Base-by-base conservation (phyloP, 192 early-diverging fungal genomes). In the Spinellus fusiger region DNA sequence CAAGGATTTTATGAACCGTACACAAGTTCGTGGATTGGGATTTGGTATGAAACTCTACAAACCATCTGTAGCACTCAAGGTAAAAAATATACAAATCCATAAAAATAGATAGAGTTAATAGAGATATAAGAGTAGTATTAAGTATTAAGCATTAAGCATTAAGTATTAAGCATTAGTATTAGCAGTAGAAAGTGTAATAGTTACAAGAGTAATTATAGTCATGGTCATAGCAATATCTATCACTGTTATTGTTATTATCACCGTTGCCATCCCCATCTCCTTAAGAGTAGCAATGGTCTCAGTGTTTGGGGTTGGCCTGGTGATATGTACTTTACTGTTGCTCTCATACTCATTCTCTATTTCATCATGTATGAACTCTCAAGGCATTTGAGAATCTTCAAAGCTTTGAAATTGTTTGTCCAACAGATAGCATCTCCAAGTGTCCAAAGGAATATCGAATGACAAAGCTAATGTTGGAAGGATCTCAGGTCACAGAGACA, bases 381-480 rank as follows among this genome's bases (percentile, higher is more conserved):
- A 57, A 88, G 83, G 90, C 90, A 10, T 92, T 93, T 70, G 93
- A 95, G 61, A 86, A 87, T 37, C 68, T 92, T 18, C 73, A 84
- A 15, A 73, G 76, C 23, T 70, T 89, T 56, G 89, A 91, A 69
- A 60, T 93, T 34, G 81, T 89, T 10, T 76, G 79, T 44, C 84
- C 84, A 0, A 68, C 71, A 25, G 83, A 82, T 12, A 61, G 71
- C 7, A 68, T 52, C 0, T 77, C 77, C 3, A 77, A 86, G 29
- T 86, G 88, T 37, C 91, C 89, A 10, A 94, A 94, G 58, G 90
- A 92, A 66, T 91, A 90, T 61, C 75, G 88, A 40, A 94, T 93
- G 93, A 84, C 89, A 67, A 86, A 87, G 57, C 58, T 90, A 16
- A 84, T 88, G 85, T 63, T 91, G 34, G 89, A 90, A 54, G 77